Evolutionary conservation across 2,329 filamentous ascomycete species (phyloP), one percentile per base, ranked within the genome.

Genomic region (Ceratocystis papillata): DNA sequence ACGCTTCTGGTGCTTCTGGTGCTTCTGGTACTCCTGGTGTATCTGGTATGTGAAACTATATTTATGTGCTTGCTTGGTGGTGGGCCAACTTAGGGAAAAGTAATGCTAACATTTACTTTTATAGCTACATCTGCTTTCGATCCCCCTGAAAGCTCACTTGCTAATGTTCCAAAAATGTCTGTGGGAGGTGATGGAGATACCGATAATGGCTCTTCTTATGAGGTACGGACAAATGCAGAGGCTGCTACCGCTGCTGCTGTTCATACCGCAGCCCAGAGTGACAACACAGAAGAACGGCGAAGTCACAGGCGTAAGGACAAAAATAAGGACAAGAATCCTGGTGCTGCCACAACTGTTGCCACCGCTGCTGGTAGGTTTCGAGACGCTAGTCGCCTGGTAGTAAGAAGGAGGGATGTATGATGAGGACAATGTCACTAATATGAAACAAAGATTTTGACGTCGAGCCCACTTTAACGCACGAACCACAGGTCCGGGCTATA

Each of bases 351-450:
- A 44, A 44, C 50, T 45, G 20, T 17, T 25, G 37, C 61, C 50
- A 60, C 55, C 48, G 17, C 41, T 28, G 44, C 61, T 66, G 65
- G 65, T 63, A 66, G 60, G 65, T 66, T 62, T 12, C 62, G 45
- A 44, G 44, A 62, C 30, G 22, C 60, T 28, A 17, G 10, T 8
- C 33, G 44, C 30, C 41, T 48, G 44, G 45, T 63, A 33, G 41
- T 48, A 63, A 63, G 61, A 50, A 63, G n/a, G 61, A 30, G 33
- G 46, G 61, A n/a, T 25, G 50, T 28, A 48, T 63, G 25, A 63
- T 25, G 61, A 63, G 61, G 25, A 46, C 44, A 44, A 63, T 63
- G 61, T 48, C 44, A 63, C 61, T 63, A 63, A 63, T 63, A 63
- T 63, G 61, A 63, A 63, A 46, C 28, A 25, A 63, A 63, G 61